Percentiles rank a stretch among this genome's conserved stretches.
Conservation (phyloP, 2,329 filamentous ascomycete genomes). For the Botryotinia globosa region DNA sequence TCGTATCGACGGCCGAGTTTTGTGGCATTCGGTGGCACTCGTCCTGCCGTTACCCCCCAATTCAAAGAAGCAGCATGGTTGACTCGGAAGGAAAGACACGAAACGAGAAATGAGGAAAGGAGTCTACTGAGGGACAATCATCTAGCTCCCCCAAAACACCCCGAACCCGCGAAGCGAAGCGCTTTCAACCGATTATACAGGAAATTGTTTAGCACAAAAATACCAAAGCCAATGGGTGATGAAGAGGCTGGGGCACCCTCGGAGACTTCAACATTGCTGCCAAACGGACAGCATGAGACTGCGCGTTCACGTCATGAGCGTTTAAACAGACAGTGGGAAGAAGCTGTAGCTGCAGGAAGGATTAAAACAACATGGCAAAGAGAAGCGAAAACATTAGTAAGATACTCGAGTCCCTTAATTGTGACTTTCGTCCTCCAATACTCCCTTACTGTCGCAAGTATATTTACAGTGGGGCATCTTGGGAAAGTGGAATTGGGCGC, state of each 20-base stretch:
- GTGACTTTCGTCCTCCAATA: conserved; percentile 78
- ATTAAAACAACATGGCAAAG: conserved; percentile 90
- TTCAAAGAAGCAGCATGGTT: conserved; percentile 46
- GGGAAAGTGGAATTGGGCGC: conserved; percentile 69
- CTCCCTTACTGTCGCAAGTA: conserved; percentile 76
- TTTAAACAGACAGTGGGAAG: conserved; percentile 76
- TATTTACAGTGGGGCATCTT: conserved; percentile 74
- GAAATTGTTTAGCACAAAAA: conserved; percentile 55
- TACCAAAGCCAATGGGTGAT: conserved; percentile 42
- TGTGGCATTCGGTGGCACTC: conserved; percentile 68
- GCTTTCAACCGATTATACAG: conserved; percentile 43
- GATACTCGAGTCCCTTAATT: conserved; percentile 69
- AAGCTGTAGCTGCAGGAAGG: conserved; percentile 74
- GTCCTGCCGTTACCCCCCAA: conserved; percentile 65
- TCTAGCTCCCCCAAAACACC: conserved; percentile 60
- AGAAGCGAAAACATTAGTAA: conserved; percentile 75
- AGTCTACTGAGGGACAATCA: conserved; percentile 65
- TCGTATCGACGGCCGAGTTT: conserved; percentile 76
- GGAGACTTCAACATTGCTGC: conserved; percentile 42
- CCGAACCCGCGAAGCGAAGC: conserved; percentile 37
- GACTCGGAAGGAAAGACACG: conserved; percentile 54
- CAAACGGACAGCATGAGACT: conserved; percentile 44
- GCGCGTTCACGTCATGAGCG: conserved; percentile 51
- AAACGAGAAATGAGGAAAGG: conserved; percentile 56
- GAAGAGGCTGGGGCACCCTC: conserved; percentile 43